Evolutionary conservation across 805 yeast genomes (phyloP).

Genomic region (Ogataea populi-albae): DNA sequence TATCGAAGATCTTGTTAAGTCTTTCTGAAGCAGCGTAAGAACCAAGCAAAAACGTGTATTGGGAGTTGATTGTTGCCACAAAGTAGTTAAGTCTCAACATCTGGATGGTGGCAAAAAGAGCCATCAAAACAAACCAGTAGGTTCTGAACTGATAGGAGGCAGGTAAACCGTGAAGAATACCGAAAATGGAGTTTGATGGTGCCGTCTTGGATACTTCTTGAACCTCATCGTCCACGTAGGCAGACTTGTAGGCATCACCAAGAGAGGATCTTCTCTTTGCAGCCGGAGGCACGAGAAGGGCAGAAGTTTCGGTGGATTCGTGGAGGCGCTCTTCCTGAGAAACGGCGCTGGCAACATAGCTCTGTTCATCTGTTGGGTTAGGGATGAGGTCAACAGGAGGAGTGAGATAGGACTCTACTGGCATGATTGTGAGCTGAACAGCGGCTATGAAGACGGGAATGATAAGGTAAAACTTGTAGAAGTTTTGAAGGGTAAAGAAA

Average conservation of each 20-base stretch:
- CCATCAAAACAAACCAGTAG: conserved; percentile 51
- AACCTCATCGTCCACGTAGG: conserved; percentile 51
- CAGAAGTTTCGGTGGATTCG: conserved; percentile 17
- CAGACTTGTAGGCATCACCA: conserved; percentile 55
- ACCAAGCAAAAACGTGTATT: conserved; percentile 45
- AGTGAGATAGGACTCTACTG: conserved; percentile 47
- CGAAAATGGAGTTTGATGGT: conserved; percentile 46
- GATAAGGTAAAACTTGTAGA: conserved; percentile 45
- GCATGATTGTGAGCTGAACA: conserved; percentile 48
- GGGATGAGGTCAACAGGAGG: conserved; percentile 35
- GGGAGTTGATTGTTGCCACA: conserved; percentile 58
- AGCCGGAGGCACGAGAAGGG: conserved; percentile 15
- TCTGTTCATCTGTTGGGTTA: conserved; percentile 28
- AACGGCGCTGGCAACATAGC: conserved; percentile 26
- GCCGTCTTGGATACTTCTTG: conserved; percentile 30
- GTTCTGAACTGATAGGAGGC: conserved; percentile 48
- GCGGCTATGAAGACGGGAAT: conserved; percentile 49
- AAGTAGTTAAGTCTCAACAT: conserved; percentile 58
- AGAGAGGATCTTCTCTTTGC: conserved; percentile 47
- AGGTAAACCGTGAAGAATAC: conserved; percentile 52
- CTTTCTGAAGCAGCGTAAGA: conserved; percentile 37
- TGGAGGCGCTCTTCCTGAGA: conserved; percentile 26
- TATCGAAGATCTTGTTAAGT: conserved; percentile 47
- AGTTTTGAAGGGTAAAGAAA: conserved; percentile 39
- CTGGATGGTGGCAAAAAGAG: conserved; percentile 50